Evolutionary conservation across 2,329 filamentous ascomycete genomes (phyloP).

Genomic region (Madurella fahalii): DNA sequence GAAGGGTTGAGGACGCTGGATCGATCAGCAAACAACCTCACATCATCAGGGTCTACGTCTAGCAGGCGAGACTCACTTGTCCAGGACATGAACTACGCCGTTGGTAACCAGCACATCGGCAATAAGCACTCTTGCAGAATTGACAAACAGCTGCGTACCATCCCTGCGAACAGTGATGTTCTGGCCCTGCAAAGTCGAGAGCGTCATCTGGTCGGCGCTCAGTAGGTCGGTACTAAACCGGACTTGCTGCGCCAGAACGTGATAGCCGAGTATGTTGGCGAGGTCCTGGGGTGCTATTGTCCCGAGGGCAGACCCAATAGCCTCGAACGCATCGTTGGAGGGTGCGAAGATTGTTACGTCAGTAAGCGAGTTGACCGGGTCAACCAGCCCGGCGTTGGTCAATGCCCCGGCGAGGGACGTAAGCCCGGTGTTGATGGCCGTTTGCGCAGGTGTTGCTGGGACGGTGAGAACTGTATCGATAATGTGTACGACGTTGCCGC

Average conservation of each 20-base stretch:
- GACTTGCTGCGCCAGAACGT: conserved; percentile 49
- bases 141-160: conserved; percentile 38
- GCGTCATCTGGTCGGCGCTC: conserved; percentile 9
- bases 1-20: conserved; percentile 37
- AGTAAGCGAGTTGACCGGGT: conserved; percentile 37
- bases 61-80: conserved; percentile 41
- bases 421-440: conserved; percentile 28
- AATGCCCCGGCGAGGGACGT: conserved; percentile 46
- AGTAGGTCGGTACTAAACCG: conserved; percentile 22
- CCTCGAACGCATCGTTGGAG: conserved; percentile 54
- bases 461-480: conserved; percentile 46
- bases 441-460: conserved; percentile 30
- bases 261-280: conserved; percentile 56
- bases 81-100: conserved; percentile 56
- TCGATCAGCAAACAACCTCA: conserved; percentile 24
- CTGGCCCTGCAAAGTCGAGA: conserved; percentile 17
- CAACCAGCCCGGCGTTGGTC: conserved; percentile 39
- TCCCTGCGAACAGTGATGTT: conserved; percentile 20
- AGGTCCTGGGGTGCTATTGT: conserved; percentile 46
- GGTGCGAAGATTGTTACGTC: conserved; percentile 64
- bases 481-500: conserved; percentile 52
- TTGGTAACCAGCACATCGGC: conserved; percentile 50
- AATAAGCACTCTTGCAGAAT: conserved; percentile 46
- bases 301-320: conserved; percentile 49
- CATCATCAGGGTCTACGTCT: background rate